Conservation (phyloP, 1,284 basidiomycete genomes). For the Ustilago loliicola region DNA sequence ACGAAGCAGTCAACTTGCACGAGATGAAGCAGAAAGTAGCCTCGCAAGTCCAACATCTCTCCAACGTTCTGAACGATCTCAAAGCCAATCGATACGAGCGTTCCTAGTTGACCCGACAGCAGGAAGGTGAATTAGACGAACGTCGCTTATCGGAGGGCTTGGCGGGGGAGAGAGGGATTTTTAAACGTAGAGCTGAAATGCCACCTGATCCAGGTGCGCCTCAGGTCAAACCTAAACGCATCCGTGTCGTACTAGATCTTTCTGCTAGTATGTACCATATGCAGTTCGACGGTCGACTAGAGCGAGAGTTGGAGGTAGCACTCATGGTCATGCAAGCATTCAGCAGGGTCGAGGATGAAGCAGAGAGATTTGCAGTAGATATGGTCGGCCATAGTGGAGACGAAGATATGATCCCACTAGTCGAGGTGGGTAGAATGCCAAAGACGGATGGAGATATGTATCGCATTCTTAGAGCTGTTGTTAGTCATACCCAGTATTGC, state of each 20-base stretch:
- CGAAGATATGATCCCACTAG: constrained; percentile 65
- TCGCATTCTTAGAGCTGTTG: constrained; percentile 62
- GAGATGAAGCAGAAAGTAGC: constrained; percentile 64
- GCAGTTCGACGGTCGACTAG: constrained; percentile 67
- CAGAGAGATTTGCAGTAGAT: constrained; percentile 66
- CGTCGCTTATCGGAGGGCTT: constrained; percentile 69
- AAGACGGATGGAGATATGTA: constrained; percentile 65
- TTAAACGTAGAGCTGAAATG: constrained; percentile 66
- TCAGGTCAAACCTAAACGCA: constrained; percentile 71
- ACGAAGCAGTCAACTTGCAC: constrained; percentile 67
- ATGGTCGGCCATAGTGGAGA: constrained; percentile 71
- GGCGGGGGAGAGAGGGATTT: constrained; percentile 70
- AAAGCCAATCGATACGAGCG: constrained; percentile 71
- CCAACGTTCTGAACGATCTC: constrained; percentile 66
- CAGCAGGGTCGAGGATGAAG: constrained; percentile 46
- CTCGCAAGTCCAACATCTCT: constrained; percentile 62
- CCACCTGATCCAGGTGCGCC: constrained; percentile 68
- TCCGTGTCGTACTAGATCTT: constrained; percentile 70
- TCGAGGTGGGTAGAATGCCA: constrained; percentile 56
- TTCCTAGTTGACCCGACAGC: constrained; percentile 70
- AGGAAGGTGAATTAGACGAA: constrained; percentile 71
- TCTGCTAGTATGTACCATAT: constrained; percentile 68
- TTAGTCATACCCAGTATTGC: constrained; percentile 64
- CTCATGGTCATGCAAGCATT: constrained; percentile 71
- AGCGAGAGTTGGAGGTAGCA: constrained; percentile 65